phyloP scores from a whole-genome alignment of 768 basidiomycete genomes.

The Panus rudis region DNA sequence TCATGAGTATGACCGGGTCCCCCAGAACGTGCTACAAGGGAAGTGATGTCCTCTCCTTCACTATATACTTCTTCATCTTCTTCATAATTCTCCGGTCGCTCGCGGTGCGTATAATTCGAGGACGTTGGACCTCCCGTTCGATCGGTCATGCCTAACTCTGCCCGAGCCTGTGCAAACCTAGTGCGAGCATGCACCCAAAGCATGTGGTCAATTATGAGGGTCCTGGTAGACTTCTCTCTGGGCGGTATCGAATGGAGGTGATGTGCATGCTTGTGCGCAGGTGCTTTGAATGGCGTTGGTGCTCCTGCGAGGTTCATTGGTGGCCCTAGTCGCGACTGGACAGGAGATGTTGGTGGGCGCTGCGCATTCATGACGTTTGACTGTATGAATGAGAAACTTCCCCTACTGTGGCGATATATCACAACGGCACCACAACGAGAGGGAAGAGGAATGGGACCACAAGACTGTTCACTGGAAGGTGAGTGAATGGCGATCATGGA shows the following conservation, averaged over 20 bases:
- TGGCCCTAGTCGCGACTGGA: no score
- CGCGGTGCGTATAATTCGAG: constrained; percentile 52
- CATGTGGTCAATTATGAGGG: constrained; percentile 83
- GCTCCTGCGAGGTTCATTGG: no score
- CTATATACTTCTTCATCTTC: constrained; percentile 63
- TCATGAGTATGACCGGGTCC: constrained; percentile 40
- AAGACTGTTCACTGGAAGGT: no score
- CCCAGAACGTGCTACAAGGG: constrained; percentile 42
- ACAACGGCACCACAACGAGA: no score
- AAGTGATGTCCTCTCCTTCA: constrained; percentile 51
- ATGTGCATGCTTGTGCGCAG: constrained; percentile 84
- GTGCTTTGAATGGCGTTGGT: constrained; percentile 46
- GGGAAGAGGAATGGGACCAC: no score
- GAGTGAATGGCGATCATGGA: no score
- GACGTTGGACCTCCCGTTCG: constrained; percentile 64
- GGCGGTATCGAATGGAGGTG: constrained; percentile 84
- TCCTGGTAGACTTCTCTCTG: constrained; percentile 82
- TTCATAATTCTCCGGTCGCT: constrained; percentile 69
- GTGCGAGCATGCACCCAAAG: constrained; percentile 79
- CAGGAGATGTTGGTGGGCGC: no score
- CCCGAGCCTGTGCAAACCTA: constrained; percentile 76
- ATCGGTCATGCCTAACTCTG: constrained; percentile 82
- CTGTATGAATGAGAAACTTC: no score
- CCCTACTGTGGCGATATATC: no score
- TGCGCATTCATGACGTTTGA: no score